Conservation (phyloP, 78 protist species). For the Salpingoeca rosetta region DNA sequence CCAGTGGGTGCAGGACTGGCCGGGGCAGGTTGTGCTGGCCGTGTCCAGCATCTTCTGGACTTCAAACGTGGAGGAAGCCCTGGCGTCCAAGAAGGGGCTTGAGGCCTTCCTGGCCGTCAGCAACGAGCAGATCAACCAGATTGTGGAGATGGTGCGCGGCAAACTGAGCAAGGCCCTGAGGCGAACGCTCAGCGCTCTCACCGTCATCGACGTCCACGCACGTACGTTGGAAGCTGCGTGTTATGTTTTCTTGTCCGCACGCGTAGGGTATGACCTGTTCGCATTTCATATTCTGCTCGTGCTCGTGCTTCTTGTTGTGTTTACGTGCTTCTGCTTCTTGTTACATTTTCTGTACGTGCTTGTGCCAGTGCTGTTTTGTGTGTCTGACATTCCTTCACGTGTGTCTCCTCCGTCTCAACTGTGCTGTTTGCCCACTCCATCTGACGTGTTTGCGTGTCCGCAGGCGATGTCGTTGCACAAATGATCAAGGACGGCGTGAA, state of each 20-base stretch:
- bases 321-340: no score
- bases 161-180: conserved; percentile 22
- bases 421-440: no score
- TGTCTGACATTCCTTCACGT: no score
- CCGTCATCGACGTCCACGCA: conserved; percentile 69
- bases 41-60: conserved; percentile 55
- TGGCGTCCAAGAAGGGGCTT: conserved; percentile 32
- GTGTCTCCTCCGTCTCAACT: no score
- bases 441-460: no score
- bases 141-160: conserved; percentile 43
- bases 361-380: no score
- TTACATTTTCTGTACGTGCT: no score
- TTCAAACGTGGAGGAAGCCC: conserved; percentile 45
- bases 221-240: no score
- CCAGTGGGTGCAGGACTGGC: conserved; percentile 22
- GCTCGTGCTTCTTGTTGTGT: no score
- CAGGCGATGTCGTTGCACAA: conserved; percentile 50
- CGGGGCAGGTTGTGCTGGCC: conserved; percentile 41
- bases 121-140: conserved; percentile 19
- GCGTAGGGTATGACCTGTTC: no score
- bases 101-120: background rate
- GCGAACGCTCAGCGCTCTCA: conserved; percentile 51
- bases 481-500: conserved; percentile 22
- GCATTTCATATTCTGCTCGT: no score
- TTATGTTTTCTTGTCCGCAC: no score